A percentile compares a stretch with the other conserved stretches of the same genome.
These are phyloP conservation scores for Coniochaeta sp. DNA, from an alignment of 2,329 filamentous ascomycete species.

Conservation along the genomic window DNA sequence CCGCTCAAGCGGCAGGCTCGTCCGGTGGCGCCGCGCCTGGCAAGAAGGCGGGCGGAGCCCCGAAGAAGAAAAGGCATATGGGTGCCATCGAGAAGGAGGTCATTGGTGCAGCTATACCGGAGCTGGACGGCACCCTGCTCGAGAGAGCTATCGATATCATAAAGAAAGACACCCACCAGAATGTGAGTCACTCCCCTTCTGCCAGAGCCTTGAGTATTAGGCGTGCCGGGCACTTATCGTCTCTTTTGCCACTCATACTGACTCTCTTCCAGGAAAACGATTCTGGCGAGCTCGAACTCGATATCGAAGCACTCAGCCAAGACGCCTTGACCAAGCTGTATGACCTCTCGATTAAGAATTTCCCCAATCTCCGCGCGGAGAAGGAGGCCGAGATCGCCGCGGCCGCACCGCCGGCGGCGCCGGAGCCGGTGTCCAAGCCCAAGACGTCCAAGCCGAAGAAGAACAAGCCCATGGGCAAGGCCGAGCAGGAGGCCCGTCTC, in stretches of 20 bases:
- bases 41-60: slow-evolving; percentile 33
- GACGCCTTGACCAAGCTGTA: slow-evolving; percentile 49
- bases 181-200: slow-evolving; percentile 41
- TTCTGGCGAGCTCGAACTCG: slow-evolving; percentile 51
- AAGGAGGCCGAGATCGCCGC: slow-evolving; percentile 22
- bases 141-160: slow-evolving; percentile 82
- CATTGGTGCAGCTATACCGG: slow-evolving; percentile 79
- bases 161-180: slow-evolving; percentile 72
- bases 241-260: slow-evolving; percentile 7
- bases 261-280: slow-evolving; percentile 41
- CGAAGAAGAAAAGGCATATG: slow-evolving; percentile 54
- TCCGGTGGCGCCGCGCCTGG: slow-evolving; percentile 16
- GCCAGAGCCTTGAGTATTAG: neutral
- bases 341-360: slow-evolving; percentile 31
- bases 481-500: slow-evolving; percentile 63
- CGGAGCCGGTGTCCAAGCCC: slow-evolving; percentile 14
- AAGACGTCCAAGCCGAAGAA: slow-evolving; percentile 52
- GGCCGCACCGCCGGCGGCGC: slow-evolving; percentile 8
- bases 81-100: slow-evolving; percentile 82
- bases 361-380: slow-evolving; percentile 26
- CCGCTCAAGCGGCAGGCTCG: slow-evolving; percentile 10
- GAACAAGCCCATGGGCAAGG: slow-evolving; percentile 71
- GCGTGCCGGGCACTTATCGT: no score
- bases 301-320: slow-evolving; percentile 49
- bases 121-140: slow-evolving; percentile 65